These are phyloP conservation scores for Epichloe bromicola DNA, from an alignment of 2,329 filamentous ascomycete species.

Conservation along the genomic window DNA sequence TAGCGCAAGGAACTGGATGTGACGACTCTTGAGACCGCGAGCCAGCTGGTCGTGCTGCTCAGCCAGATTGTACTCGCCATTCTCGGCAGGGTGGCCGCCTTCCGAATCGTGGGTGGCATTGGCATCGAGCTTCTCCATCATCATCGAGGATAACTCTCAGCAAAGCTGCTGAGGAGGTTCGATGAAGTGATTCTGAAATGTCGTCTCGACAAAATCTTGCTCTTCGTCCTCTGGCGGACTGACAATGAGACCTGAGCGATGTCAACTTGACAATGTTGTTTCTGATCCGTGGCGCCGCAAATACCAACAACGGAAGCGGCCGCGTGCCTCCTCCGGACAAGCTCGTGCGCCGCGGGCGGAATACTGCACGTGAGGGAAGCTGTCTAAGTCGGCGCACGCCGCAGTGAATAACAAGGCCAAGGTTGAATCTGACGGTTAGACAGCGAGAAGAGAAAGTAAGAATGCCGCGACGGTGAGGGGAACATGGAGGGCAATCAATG, in stretches of 20 bases:
- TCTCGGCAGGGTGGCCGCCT: constrained; percentile 11
- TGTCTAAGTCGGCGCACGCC: background rate
- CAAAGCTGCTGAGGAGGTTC: background rate
- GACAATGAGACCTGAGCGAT: background rate
- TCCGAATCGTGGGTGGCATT: constrained; percentile 10
- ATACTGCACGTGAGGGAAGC: background rate
- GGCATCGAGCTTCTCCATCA: constrained; percentile 11
- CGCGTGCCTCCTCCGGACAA: background rate
- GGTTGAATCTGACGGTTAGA: background rate
- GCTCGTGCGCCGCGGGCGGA: background rate
- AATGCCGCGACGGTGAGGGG: background rate
- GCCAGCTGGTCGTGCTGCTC: constrained; percentile 32
- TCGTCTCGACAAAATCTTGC: background rate
- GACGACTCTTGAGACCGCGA: constrained; percentile 44
- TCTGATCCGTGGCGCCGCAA: background rate
- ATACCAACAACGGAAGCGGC: background rate
- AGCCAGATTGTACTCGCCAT: constrained; percentile 23
- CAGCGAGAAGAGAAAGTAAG: background rate
- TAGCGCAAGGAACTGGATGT: constrained; percentile 48
- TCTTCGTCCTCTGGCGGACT: background rate
- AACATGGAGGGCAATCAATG: background rate
- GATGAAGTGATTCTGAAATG: background rate
- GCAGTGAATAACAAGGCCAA: background rate
- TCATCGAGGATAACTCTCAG: background rate
- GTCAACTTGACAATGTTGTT: background rate